Evolutionary conservation across 73 alveolate species (phyloP).

Genomic region (Durusdinium trenchii): DNA sequence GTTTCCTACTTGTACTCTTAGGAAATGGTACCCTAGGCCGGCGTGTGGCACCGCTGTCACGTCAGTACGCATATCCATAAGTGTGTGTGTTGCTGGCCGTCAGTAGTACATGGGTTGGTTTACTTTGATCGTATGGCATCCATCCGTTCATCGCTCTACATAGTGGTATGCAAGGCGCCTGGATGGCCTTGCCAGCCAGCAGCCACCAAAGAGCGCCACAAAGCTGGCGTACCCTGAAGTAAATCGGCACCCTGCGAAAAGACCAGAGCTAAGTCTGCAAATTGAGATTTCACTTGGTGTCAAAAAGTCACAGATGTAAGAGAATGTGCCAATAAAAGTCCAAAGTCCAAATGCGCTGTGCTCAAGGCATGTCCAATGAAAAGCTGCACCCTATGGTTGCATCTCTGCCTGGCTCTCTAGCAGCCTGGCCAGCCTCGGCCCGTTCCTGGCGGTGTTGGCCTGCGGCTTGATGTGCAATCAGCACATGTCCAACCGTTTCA

Average conservation of each 20-base stretch:
- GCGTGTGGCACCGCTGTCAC: too few relatives aligned
- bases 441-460: conserved; percentile 82
- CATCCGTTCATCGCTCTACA: too few relatives aligned
- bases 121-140: too few relatives aligned
- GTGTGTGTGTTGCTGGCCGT: too few relatives aligned
- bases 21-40: too few relatives aligned
- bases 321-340: background rate
- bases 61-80: too few relatives aligned
- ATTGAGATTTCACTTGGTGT: too few relatives aligned
- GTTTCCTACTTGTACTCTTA: too few relatives aligned
- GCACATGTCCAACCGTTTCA: background rate
- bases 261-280: background rate
- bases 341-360: background rate
- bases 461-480: background rate
- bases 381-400: background rate
- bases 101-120: too few relatives aligned
- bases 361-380: background rate
- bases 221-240: conserved; percentile 90
- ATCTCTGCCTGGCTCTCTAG: background rate
- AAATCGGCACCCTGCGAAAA: conserved; percentile 64
- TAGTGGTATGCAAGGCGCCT: conserved; percentile 36
- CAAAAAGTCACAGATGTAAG: too few relatives aligned
- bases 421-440: conserved; percentile 35
- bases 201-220: conserved; percentile 74
- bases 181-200: conserved; percentile 53